Evolutionary conservation across 805 yeast species (phyloP), one percentile per base, ranked within the genome.

Genomic region (Wickerhamomyces tratensis): DNA sequence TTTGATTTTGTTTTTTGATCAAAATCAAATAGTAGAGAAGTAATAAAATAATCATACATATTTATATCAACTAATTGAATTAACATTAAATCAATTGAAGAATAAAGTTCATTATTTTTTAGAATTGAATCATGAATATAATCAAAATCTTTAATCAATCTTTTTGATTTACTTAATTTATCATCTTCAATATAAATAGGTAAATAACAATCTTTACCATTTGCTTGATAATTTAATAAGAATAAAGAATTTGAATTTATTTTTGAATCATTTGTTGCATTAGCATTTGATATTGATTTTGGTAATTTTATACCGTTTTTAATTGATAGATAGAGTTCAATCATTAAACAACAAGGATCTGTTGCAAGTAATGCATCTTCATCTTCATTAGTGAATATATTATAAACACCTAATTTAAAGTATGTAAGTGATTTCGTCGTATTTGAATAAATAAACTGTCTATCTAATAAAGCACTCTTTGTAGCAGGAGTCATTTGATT

Each of bases 171-270:
- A 2, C 58, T 49, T 26, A 56, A 50, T 13, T 59, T 49, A 26
- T 54, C 62, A 47, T 70, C 78, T 50, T 80, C 86, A 2, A 80
- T 60, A 11, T 77, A 59, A 1, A 79, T 58, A 0, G 87, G 87
- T 15, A 81, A 54, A 20, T 69, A 67, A 12, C 70, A 69, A 43
- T 31, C 34, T 31, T 69, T 67, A 2, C 69, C 63, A 1, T 81
- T 63, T 2, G 80, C 74, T 36, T 68, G 66, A 41, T 68, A 67
- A 1, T 82, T 71, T 9, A 79, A 45, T 11, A 67, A 59, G 13
- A 72, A 57, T 25, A 79, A 51, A 8, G 65, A 59, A 42, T 69
- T 65, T 13, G 49, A 46, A 8, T 46, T 43, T 37, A 15, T 42
- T 14, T 41, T 31, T 11, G 34, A 31, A 31, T 31, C 34, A 31